Conservation (phyloP, 116 monocot genomes). For the Zostera marina region DNA sequence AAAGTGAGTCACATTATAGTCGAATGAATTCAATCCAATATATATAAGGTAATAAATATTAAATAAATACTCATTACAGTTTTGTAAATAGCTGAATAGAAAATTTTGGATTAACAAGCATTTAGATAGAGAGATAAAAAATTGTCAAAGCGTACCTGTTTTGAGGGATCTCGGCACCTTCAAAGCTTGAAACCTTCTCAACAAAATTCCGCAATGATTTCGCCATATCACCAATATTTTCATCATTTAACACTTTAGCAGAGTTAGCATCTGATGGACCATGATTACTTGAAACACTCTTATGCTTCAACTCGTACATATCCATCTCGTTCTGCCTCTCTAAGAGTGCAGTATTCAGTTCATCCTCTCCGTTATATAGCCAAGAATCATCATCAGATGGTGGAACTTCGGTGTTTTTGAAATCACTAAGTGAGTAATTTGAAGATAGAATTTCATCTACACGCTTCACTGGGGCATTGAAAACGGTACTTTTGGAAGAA, state of each 20-base stretch:
- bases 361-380: constrained; percentile 84
- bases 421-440: constrained; percentile 36
- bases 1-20: too few relatives aligned
- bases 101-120: not conserved
- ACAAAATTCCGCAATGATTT: constrained; percentile 78
- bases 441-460: constrained; percentile 80
- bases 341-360: constrained; percentile 49
- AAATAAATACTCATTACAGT: too few relatives aligned
- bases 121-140: not conserved
- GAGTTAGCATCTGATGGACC: not conserved
- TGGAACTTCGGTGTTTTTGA: constrained; percentile 35
- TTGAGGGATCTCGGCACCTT: constrained; percentile 88
- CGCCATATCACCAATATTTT: constrained; percentile 28
- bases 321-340: constrained; percentile 85
- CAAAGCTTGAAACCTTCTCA: constrained; percentile 72
- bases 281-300: constrained; percentile 15
- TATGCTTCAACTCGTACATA: constrained; percentile 32
- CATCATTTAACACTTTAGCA: constrained; percentile 18
- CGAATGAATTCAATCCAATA: too few relatives aligned
- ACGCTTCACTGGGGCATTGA: constrained; percentile 57
- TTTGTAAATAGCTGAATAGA: too few relatives aligned
- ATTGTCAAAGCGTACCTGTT: constrained; percentile 26
- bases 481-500: constrained; percentile 38
- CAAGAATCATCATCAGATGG: constrained; percentile 81
- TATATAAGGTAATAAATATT: too few relatives aligned